phyloP scores from a whole-genome alignment of 202 grass and related monocot genomes.

The Digitaria exilis region DNA sequence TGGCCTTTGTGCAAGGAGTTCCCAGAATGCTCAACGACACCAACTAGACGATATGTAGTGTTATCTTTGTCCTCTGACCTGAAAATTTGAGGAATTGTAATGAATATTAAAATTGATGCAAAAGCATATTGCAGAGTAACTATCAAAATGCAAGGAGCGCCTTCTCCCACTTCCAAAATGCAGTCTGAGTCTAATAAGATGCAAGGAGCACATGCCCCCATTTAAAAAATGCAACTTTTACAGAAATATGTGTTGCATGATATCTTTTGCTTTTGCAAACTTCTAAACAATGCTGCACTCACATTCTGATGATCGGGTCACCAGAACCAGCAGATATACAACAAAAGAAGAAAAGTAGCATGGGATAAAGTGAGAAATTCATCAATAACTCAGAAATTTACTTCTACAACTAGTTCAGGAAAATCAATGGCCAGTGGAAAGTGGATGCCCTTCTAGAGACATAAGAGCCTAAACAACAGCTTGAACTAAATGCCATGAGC shows the following conservation, averaged over 20 bases:
- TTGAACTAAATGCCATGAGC: too few species aligned
- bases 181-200: too few species aligned
- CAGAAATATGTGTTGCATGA: neutral
- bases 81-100: too few species aligned
- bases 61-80: too few species aligned
- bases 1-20: neutral
- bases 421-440: too few species aligned
- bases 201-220: too few species aligned
- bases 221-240: neutral
- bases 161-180: too few species aligned
- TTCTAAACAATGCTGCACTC: neutral
- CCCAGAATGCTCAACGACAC: conserved; percentile 54
- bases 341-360: neutral
- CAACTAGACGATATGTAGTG: conserved; percentile 48
- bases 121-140: too few species aligned
- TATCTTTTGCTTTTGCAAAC: neutral
- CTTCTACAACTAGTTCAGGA: neutral
- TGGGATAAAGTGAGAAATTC: neutral
- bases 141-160: too few species aligned
- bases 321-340: neutral
- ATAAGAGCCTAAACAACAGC: too few species aligned
- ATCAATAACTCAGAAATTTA: neutral
- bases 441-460: too few species aligned
- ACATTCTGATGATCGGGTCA: neutral
- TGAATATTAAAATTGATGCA: too few species aligned